Evolutionary conservation across 331 rosid species (phyloP), one percentile per base, ranked within the genome.

Genomic region (Quercus phellos): DNA sequence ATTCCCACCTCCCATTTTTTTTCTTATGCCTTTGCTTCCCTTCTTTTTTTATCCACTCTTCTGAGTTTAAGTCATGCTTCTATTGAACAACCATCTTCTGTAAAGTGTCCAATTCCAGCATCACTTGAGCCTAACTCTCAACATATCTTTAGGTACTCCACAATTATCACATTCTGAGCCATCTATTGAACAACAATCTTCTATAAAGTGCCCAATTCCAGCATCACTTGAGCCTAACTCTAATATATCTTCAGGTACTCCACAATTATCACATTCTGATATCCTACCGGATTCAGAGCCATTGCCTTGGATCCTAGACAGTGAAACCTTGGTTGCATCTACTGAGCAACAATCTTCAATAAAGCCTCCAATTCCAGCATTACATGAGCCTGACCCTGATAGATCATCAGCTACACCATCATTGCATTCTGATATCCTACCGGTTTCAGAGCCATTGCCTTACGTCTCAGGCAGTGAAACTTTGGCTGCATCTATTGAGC

Each of bases 1-100:
- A 29, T 56, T 56, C 30, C 64, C 64, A 19, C 30, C 64, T 21
- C 64, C 18, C 42, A 6, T 22, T 35, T 77, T 53, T 51, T 55
- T 30, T 77, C 74, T 22, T 77, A 26, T 34, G 27, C 58, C 50
- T 67, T 68, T 55, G 21, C 58, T 68, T 55, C 29, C 24, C 75
- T 68, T 55, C 22, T 68, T 3, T 55, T 68, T 68, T 26, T 68
- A n/a, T 46, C 21, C 22, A 11, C 51, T 4, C 46, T 17, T 56
- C 17, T 22, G 16, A 51, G 38, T 6, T 5, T 76, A 26, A 32
- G 26, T 55, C 26, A 6, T 17, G 46, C 68, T 68, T 77, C 80
- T 29, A 21, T 26, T 21, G 43, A 12, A 18, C 30, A 42, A 69
- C 27, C 72, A 67, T 9, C 12, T 67, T 5, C 13, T 66, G 1